phyloP scores from a whole-genome alignment of 169 alveolate species.

The Plasmodium coatneyi region DNA sequence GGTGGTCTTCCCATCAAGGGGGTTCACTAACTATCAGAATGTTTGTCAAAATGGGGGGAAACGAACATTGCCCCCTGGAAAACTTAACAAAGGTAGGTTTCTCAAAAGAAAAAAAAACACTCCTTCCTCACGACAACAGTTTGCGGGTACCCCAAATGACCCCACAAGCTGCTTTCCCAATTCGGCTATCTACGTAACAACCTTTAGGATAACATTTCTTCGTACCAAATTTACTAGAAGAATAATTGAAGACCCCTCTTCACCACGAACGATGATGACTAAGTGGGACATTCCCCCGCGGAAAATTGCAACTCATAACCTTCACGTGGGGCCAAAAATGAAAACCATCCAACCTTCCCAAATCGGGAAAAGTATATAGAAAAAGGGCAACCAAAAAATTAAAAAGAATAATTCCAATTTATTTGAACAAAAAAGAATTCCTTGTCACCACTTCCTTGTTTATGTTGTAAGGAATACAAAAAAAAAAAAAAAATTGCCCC shows the following conservation, averaged over 20 bases:
- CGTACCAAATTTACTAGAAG: no score
- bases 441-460: background rate
- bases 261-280: background rate
- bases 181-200: background rate
- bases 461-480: background rate
- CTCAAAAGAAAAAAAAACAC: background rate
- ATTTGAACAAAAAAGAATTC: background rate
- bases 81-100: background rate
- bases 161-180: background rate
- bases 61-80: background rate
- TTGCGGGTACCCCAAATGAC: background rate
- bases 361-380: background rate
- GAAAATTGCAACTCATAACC: background rate
- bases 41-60: background rate
- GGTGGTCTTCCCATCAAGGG: background rate
- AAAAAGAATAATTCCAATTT: background rate
- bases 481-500: background rate
- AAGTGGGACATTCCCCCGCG: background rate
- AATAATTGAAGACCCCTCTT: background rate
- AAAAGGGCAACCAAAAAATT: background rate
- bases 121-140: background rate
- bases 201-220: no score
- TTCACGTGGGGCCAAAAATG: background rate
- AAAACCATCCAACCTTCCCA: background rate
- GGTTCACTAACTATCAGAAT: background rate